Percentiles rank a stretch among this genome's conserved stretches.
phyloP scores from a whole-genome alignment of 306 rosid species.

The Citrullus amarus region DNA sequence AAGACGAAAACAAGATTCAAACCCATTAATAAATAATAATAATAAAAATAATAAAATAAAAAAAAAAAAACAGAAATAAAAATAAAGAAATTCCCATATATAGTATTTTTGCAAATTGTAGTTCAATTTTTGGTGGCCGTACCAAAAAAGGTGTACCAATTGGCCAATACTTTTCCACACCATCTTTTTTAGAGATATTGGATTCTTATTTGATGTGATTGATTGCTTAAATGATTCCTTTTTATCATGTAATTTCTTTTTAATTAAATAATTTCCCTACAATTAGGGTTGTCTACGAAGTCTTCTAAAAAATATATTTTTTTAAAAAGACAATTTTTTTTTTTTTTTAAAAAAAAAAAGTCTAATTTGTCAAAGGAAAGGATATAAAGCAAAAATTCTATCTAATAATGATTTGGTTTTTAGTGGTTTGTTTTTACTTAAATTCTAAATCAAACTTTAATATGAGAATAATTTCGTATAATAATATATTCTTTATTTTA shows the following conservation, averaged over 20 bases:
- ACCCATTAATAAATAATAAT: neutral
- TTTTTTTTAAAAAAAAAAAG: neutral
- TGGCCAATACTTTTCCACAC: neutral
- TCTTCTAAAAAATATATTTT: neutral
- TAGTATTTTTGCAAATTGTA: neutral
- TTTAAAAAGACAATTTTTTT: too few relatives aligned
- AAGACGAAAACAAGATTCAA: neutral
- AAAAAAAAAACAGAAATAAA: neutral
- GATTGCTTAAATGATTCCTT: neutral
- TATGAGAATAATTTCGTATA: too few relatives aligned
- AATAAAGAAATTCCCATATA: neutral
- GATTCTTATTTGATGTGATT: neutral
- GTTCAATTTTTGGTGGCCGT: neutral
- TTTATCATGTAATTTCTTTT: neutral
- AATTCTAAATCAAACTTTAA: too few relatives aligned
- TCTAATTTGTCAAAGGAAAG: neutral
- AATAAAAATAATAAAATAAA: too few relatives aligned
- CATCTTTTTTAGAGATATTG: neutral
- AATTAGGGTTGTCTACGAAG: neutral
- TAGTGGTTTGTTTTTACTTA: too few relatives aligned
- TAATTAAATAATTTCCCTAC: neutral
- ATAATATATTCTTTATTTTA: too few relatives aligned
- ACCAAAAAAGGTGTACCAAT: neutral
- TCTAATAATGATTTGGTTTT: too few relatives aligned
- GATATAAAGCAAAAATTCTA: too few relatives aligned